phyloP scores from a whole-genome alignment of 2,329 filamentous ascomycete genomes.

The Colletotrichum somersetense region DNA sequence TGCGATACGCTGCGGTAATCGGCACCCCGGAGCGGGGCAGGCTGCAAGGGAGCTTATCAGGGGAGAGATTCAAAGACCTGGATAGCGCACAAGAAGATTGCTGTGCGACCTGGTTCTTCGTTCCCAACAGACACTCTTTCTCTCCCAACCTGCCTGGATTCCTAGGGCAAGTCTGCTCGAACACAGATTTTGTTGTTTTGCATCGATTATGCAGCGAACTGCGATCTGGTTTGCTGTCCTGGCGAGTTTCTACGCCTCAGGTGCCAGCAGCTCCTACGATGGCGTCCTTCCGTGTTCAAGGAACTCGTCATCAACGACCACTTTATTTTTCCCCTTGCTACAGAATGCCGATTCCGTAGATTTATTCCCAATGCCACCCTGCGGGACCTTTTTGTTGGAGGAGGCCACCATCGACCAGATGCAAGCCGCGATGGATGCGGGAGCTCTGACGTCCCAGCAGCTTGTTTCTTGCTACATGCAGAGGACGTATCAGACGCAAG shows the following conservation, averaged over 20 bases:
- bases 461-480: slow-evolving; percentile 73
- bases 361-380: slow-evolving; percentile 73
- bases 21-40: slow-evolving; percentile 12
- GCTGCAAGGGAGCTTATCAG: slow-evolving; percentile 10
- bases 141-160: not conserved
- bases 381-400: slow-evolving; percentile 71
- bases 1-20: not conserved
- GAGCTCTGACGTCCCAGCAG: slow-evolving; percentile 68
- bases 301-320: slow-evolving; percentile 11
- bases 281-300: not conserved
- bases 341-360: slow-evolving; percentile 52
- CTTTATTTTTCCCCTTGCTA: slow-evolving; percentile 52
- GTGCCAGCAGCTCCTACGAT: not conserved
- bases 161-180: no score
- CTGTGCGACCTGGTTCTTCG: not conserved
- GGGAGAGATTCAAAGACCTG: slow-evolving; percentile 1
- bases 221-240: not conserved
- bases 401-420: slow-evolving; percentile 79
- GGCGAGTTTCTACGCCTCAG: not conserved
- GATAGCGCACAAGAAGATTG: not conserved
- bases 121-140: not conserved
- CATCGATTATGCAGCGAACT: not conserved
- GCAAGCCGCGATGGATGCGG: slow-evolving; percentile 67
- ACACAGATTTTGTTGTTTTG: no score
- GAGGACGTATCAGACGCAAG: slow-evolving; percentile 71